Conservation (phyloP, 305 asterid genomes). For the Fraxinus sp. region DNA sequence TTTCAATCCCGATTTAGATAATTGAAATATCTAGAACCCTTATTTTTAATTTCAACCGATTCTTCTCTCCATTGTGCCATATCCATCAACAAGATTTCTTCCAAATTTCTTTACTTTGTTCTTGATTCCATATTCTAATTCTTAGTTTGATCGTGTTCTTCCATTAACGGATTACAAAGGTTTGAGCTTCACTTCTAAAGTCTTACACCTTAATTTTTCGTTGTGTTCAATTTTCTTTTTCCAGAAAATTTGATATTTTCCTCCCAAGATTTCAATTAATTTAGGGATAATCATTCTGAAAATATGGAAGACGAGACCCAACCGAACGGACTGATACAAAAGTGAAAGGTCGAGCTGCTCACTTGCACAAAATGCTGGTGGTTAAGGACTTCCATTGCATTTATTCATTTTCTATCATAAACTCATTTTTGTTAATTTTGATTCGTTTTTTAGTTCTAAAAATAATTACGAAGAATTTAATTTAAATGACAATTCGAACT, state of each 20-base stretch:
- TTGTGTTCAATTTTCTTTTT: no score
- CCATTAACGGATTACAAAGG: neutral
- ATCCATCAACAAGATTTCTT: neutral
- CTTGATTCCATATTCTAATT: neutral
- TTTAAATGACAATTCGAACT: neutral
- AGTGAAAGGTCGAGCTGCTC: neutral
- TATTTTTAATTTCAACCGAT: no score
- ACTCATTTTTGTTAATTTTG: neutral
- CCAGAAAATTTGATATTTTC: no score
- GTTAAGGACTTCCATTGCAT: neutral
- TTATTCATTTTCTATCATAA: neutral
- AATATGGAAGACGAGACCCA: neutral
- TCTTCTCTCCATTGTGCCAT: no score
- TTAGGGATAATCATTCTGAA: no score
- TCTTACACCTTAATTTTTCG: no score
- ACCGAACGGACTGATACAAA: neutral
- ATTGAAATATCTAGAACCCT: no score
- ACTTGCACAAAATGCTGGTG: neutral
- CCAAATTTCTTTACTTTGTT: neutral
- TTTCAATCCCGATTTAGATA: no score
- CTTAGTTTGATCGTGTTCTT: neutral
- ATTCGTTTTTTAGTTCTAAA: neutral
- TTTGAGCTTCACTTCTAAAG: neutral
- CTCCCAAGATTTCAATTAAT: no score
- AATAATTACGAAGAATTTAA: neutral